Base-by-base conservation (phyloP, 1,139 yeast genomes). In the Yamadazyma mexicana region DNA sequence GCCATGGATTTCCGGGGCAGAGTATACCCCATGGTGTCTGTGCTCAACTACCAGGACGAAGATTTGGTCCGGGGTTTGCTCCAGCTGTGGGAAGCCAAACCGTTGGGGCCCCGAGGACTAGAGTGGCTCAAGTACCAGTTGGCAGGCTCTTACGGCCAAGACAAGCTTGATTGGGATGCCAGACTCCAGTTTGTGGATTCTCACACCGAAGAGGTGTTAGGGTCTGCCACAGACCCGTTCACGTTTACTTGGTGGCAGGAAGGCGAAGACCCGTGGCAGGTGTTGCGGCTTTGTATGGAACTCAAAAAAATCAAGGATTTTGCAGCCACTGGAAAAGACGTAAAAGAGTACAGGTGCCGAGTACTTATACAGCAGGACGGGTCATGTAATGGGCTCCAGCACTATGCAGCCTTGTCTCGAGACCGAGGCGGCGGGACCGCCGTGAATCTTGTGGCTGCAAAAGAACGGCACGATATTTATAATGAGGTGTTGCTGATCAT, bases 381-480 rank as follows among this genome's bases (percentile, higher is more conserved):
- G 0, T 66, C 76, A 0, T 72, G 77, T 43, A 72, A 72, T 48
- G 77, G 77, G 3, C 56, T 72, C 18, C 77, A 72, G 47, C 77
- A 72, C 48, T 72, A 70, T 51, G 73, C 77, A 2, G 77, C 75
- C 0, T 50, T 72, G 17, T 36, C 48, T 2, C 66, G 58, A 2
- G 76, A 72, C 42, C 33, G 35, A 15, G 55, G 49, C 17, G 77
- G 75, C 4, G 76, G 67, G 0, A 43, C 40, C 10, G 65, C 76
- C 0, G 77, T 71, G 2, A 72, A 72, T 44, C 50, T 72, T 15
- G 30, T 61, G 2, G 40, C 47, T 1, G 30, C 39, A 2, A 44
- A 42, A 4, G 28, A 39, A 1, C 58, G 62, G 33, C 61, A 60
- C 17, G 77, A 72, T 44, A 64, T 72, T 4, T 72, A 72, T 40